Conservation (phyloP, 371 early-diverging fungal species). For the Enterocytospora artemiae region DNA sequence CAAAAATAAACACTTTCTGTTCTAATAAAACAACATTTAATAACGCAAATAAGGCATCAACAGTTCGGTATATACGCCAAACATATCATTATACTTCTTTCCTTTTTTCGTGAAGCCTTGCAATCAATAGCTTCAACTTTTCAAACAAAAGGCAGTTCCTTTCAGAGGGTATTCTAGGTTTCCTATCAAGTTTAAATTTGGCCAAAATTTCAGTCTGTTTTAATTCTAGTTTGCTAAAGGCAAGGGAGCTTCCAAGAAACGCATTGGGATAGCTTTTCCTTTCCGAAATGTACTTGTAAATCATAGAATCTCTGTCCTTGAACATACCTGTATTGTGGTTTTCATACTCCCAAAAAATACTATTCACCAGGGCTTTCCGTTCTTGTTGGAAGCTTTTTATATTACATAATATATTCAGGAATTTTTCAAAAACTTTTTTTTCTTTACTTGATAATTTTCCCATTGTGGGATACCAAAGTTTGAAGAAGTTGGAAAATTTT, state of each 20-base stretch:
- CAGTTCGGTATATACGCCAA: too few relatives aligned
- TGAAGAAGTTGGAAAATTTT: too few relatives aligned
- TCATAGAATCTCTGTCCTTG: conserved; percentile 23
- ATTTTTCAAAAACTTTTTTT: too few relatives aligned
- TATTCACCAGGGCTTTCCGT: conserved; percentile 16
- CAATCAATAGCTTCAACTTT: conserved; percentile 52
- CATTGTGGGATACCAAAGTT: too few relatives aligned
- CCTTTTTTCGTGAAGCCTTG: too few relatives aligned
- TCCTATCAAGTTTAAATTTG: conserved; percentile 42
- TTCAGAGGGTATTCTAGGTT: conserved; percentile 32
- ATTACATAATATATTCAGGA: conserved; percentile 15
- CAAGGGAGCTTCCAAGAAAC: conserved; percentile 38
- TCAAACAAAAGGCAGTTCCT: conserved; percentile 50
- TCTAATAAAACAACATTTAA: too few relatives aligned
- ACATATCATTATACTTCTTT: too few relatives aligned
- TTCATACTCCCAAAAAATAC: conserved; percentile 28
- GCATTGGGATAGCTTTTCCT: conserved; percentile 26
- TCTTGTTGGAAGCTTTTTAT: conserved; percentile 16
- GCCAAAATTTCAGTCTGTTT: conserved; percentile 41
- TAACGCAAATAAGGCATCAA: too few relatives aligned
- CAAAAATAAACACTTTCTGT: too few relatives aligned
- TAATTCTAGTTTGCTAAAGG: conserved; percentile 51
- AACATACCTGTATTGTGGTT: conserved; percentile 26
- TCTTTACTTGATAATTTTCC: too few relatives aligned
- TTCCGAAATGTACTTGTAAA: conserved; percentile 21